Evolutionary conservation across 2,329 filamentous ascomycete species (phyloP).

Genomic region (Scedosporium minutisporum): DNA sequence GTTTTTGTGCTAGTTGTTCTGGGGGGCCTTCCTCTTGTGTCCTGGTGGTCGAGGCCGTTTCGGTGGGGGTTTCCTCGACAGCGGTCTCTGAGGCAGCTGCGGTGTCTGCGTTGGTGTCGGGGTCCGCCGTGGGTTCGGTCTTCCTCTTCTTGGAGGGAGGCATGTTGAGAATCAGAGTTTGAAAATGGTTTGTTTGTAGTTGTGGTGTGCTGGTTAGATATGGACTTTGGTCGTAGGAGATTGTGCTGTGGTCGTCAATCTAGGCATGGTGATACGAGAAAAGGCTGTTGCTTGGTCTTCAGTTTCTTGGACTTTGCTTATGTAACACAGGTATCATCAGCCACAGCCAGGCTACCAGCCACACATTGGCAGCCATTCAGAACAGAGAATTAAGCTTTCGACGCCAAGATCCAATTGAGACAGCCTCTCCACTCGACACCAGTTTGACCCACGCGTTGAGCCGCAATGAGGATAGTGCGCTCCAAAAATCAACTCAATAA

Average conservation of each 20-base stretch:
- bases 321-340: background rate
- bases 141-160: slow-evolving; percentile 5
- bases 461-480: background rate
- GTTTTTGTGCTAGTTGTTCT: background rate
- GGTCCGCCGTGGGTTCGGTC: background rate
- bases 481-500: background rate
- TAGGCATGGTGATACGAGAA: background rate
- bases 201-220: background rate
- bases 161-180: background rate
- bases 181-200: background rate
- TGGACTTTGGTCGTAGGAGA: background rate
- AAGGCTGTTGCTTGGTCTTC: background rate
- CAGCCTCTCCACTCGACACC: no score
- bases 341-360: background rate
- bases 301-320: background rate
- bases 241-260: background rate
- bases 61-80: background rate
- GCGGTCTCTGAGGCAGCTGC: slow-evolving; percentile 8
- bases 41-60: slow-evolving; percentile 4
- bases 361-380: background rate
- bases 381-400: background rate
- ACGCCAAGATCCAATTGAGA: background rate
- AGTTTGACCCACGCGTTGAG: background rate
- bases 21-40: background rate
- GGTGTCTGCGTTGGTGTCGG: slow-evolving; percentile 1